phyloP scores from a whole-genome alignment of 345 rosid species.

The Linum lewisii region DNA sequence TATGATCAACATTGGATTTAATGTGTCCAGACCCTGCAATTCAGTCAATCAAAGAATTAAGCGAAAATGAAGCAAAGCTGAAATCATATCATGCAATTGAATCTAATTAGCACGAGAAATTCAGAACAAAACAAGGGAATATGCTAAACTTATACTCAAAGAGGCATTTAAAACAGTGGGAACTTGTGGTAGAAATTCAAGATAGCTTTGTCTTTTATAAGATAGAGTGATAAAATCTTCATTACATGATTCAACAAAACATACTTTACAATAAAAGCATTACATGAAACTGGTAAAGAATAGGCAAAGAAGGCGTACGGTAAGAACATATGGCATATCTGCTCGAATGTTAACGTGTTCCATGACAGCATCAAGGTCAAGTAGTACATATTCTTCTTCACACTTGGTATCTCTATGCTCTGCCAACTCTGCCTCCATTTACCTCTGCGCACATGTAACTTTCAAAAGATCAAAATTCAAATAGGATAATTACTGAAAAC shows the following conservation, averaged over 20 bases:
- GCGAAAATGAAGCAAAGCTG: background rate
- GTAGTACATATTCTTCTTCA: constrained; percentile 41
- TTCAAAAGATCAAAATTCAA: constrained; percentile 1
- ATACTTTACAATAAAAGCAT: too few species aligned
- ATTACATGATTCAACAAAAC: too few species aligned
- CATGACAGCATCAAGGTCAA: constrained; percentile 41
- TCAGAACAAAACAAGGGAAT: too few species aligned
- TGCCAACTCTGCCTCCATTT: constrained; percentile 27
- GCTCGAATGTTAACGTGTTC: constrained; percentile 35
- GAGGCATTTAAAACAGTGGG: background rate
- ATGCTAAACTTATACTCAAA: background rate
- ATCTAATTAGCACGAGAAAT: too few species aligned
- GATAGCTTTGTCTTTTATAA: background rate
- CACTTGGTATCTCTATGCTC: constrained; percentile 12
- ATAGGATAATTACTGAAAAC: too few species aligned
- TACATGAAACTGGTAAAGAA: too few species aligned
- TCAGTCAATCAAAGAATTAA: constrained; percentile 1
- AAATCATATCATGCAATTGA: background rate
- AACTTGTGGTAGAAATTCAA: background rate
- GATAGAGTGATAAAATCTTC: too few species aligned
- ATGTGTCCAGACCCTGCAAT: constrained; percentile 48
- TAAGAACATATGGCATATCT: constrained; percentile 36
- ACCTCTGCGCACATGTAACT: constrained; percentile 8
- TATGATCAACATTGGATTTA: constrained; percentile 41
- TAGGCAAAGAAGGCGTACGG: constrained; percentile 18